These are phyloP conservation scores for Penicillium pulvis DNA, from an alignment of 495 filamentous ascomycete genomes.

Conservation along the genomic window DNA sequence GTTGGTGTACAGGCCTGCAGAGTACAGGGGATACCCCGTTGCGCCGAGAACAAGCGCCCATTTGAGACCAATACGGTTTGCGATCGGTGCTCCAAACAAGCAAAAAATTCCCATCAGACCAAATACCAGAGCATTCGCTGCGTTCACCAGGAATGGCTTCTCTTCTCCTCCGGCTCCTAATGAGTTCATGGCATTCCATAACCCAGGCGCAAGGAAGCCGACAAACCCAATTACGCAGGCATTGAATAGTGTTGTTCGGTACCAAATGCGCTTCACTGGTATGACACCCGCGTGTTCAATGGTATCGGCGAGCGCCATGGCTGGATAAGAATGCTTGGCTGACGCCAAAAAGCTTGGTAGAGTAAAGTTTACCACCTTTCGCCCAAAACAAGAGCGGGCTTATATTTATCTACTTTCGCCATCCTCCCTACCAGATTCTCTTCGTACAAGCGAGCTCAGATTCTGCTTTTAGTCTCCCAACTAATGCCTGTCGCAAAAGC, in stretches of 20 bases:
- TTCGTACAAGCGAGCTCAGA: not conserved
- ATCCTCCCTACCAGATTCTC: not conserved
- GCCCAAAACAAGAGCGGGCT: too few relatives aligned
- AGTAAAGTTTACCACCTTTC: not conserved
- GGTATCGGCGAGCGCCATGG: not conserved
- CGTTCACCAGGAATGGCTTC: constrained; percentile 60
- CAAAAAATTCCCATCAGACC: constrained; percentile 57
- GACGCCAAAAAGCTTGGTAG: not conserved
- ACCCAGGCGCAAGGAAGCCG: constrained; percentile 38
- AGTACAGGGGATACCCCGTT: constrained; percentile 39
- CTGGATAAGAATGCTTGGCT: not conserved
- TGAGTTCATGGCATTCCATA: constrained; percentile 63
- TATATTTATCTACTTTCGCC: not conserved
- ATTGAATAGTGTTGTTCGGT: constrained; percentile 61
- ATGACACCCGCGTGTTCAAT: constrained; percentile 4
- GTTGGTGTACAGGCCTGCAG: constrained; percentile 64
- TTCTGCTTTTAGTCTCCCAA: not conserved
- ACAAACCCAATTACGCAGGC: constrained; percentile 43
- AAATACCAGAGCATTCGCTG: constrained; percentile 64
- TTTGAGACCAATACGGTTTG: constrained; percentile 63
- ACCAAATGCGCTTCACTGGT: constrained; percentile 45
- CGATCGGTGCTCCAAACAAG: constrained; percentile 53
- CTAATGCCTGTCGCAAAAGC: not conserved
- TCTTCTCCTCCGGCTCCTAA: constrained; percentile 64
- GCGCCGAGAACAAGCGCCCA: constrained; percentile 61